Conservation (phyloP, 1,284 basidiomycete genomes). For the Blastosporella zonata region DNA sequence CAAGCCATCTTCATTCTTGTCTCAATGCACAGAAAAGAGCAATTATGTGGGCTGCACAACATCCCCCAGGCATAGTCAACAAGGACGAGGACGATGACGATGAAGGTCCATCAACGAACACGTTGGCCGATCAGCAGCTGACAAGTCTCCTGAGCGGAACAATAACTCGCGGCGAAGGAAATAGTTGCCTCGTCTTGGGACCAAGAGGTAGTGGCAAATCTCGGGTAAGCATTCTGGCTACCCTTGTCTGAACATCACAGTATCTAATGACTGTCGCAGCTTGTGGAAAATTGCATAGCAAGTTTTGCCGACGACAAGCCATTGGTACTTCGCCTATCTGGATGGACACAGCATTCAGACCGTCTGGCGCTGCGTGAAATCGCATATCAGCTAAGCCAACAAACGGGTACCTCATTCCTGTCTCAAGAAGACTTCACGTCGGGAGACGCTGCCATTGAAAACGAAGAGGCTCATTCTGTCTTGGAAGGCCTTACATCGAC, state of each 20-base stretch:
- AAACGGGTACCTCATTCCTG: slow-evolving; percentile 59
- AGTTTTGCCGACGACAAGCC: slow-evolving; percentile 42
- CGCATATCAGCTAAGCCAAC: slow-evolving; percentile 73
- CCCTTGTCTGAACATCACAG: slow-evolving; percentile 5
- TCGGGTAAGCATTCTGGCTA: slow-evolving; percentile 45
- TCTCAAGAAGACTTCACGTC: slow-evolving; percentile 31
- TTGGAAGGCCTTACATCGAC: slow-evolving; percentile 26
- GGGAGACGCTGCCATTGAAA: slow-evolving; percentile 22
- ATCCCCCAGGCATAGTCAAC: slow-evolving; percentile 25
- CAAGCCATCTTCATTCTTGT: slow-evolving; percentile 39
- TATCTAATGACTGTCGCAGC: slow-evolving; percentile 33
- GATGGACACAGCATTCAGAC: slow-evolving; percentile 82
- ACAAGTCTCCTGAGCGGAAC: slow-evolving; percentile 68
- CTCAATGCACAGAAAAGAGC: slow-evolving; percentile 56
- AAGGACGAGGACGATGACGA: slow-evolving; percentile 27
- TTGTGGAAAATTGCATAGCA: slow-evolving; percentile 55
- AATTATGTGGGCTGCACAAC: slow-evolving; percentile 49
- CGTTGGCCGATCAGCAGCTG: slow-evolving; percentile 51
- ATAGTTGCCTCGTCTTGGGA: slow-evolving; percentile 84
- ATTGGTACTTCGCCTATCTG: slow-evolving; percentile 82
- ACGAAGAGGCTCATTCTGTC: slow-evolving; percentile 38
- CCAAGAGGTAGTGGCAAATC: slow-evolving; percentile 85
- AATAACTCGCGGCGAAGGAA: slow-evolving; percentile 79
- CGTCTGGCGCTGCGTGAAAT: slow-evolving; percentile 91
- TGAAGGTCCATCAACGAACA: slow-evolving; percentile 42